These are phyloP conservation scores for Amanita fuliginea DNA, from an alignment of 768 basidiomycete genomes.

Conservation along the genomic window DNA sequence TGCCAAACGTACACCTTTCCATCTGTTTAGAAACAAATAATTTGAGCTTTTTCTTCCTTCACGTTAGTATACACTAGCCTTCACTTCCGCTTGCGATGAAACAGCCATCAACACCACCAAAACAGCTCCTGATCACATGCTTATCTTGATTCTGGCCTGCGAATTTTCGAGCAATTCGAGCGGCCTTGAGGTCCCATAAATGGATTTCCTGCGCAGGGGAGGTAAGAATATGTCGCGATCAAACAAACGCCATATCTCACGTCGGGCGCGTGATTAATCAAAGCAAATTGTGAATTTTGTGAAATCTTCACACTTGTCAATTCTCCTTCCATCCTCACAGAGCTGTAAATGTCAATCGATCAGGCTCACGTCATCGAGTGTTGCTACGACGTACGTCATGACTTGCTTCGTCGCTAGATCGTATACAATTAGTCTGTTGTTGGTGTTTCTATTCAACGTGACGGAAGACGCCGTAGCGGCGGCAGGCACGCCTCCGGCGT, in stretches of 20 bases:
- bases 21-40: conserved; percentile 38
- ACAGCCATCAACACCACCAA: conserved; percentile 82
- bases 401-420: conserved; percentile 58
- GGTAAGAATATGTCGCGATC: conserved; percentile 7
- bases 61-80: conserved; percentile 40
- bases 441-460: conserved; percentile 27
- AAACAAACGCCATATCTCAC: conserved; percentile 34
- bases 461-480: conserved; percentile 19
- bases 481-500: conserved; percentile 22
- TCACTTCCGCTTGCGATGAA: conserved; percentile 93
- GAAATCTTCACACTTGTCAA: conserved; percentile 84
- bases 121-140: conserved; percentile 87
- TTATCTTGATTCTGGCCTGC: conserved; percentile 76
- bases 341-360: conserved; percentile 28
- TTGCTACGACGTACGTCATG: conserved; percentile 45
- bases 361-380: conserved; percentile 3
- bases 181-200: conserved; percentile 69
- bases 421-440: conserved; percentile 67
- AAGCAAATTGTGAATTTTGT: conserved; percentile 73
- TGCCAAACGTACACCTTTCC: conserved; percentile 95
- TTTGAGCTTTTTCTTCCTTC: background rate
- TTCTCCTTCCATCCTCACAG: conserved; percentile 62
- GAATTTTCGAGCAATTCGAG: conserved; percentile 67
- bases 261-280: conserved; percentile 82
- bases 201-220: conserved; percentile 63